phyloP scores from a whole-genome alignment of 805 yeast species.

The Limtongozyma cylindracea region DNA sequence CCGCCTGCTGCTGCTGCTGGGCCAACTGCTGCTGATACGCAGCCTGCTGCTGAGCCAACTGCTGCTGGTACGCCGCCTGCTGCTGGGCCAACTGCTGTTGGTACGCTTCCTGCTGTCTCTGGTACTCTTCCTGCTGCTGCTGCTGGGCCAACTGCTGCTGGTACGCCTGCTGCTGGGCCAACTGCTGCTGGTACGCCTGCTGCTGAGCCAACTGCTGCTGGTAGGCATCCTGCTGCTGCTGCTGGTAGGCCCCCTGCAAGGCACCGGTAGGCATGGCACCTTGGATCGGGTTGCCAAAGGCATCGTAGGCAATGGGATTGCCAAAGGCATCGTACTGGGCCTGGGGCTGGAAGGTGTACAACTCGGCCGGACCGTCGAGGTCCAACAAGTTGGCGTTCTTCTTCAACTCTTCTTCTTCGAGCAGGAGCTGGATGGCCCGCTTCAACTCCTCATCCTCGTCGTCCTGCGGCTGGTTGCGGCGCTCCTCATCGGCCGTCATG shows the following conservation, averaged over 20 bases:
- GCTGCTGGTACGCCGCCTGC: constrained; percentile 6
- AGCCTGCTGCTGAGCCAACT: constrained; percentile 2
- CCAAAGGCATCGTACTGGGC: constrained; percentile 38
- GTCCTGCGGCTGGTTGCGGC: constrained; percentile 18
- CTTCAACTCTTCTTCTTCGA: constrained; percentile 58
- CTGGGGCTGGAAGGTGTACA: constrained; percentile 4
- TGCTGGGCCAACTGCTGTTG: constrained; percentile 10
- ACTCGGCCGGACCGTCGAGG: constrained; percentile 15
- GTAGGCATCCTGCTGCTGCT: too few species aligned
- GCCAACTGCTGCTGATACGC: constrained; percentile 2
- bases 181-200: too few species aligned
- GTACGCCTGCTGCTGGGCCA: constrained; percentile 8
- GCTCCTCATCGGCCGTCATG: constrained; percentile 68
- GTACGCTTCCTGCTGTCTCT: constrained; percentile 10
- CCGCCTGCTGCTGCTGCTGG: constrained; percentile 3
- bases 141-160: constrained; percentile 11
- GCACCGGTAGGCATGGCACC: too few species aligned
- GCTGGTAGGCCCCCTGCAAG: too few species aligned
- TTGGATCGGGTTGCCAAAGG: constrained; percentile 9
- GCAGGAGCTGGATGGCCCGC: constrained; percentile 42
- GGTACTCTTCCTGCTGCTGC: constrained; percentile 6
- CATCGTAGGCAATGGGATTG: constrained; percentile 33
- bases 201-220: too few species aligned
- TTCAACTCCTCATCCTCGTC: constrained; percentile 33
- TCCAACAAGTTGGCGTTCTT: constrained; percentile 25